A percentile compares a stretch with the other conserved stretches of the same genome.
Evolutionary conservation across 148 eudicot genomes (phyloP).

Genomic region (Suaeda aralocaspica): DNA sequence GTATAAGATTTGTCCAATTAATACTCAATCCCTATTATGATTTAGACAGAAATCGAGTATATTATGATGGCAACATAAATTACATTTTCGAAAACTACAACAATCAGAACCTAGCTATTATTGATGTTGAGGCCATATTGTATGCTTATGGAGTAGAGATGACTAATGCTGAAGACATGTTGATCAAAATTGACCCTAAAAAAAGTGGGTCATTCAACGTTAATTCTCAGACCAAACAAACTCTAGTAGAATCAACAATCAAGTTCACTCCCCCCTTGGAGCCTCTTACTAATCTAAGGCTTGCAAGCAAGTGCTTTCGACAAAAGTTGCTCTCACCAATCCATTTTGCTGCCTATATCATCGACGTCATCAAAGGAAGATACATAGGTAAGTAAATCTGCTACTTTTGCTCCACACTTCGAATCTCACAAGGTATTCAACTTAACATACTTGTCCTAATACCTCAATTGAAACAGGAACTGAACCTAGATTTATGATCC

Average conservation of each 20-base stretch:
- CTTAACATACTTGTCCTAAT: too few species aligned
- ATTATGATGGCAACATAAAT: conserved; percentile 1
- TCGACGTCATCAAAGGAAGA: not conserved
- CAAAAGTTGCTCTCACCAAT: conserved; percentile 2
- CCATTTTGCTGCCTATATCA: conserved; percentile 8
- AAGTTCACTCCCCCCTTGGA: not conserved
- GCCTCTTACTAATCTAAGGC: conserved; percentile 8
- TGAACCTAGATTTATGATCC: conserved; percentile 2
- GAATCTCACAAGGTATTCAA: too few species aligned
- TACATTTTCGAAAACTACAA: conserved; percentile 1
- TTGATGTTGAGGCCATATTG: conserved; percentile 1
- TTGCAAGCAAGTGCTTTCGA: conserved; percentile 8
- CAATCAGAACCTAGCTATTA: not conserved
- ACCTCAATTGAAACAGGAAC: not conserved
- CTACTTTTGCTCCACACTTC: not conserved
- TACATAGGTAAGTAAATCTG: not conserved
- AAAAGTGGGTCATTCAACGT: not conserved
- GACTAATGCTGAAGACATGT: not conserved
- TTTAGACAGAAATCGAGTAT: conserved; percentile 2
- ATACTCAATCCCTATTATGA: not conserved
- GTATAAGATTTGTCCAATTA: not conserved
- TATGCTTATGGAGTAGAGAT: not conserved
- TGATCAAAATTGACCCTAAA: conserved; percentile 2
- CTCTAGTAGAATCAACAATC: not conserved
- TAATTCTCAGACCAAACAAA: not conserved